Conservation (phyloP, 176 grass and related monocot species). For the Oryza glumipatula region DNA sequence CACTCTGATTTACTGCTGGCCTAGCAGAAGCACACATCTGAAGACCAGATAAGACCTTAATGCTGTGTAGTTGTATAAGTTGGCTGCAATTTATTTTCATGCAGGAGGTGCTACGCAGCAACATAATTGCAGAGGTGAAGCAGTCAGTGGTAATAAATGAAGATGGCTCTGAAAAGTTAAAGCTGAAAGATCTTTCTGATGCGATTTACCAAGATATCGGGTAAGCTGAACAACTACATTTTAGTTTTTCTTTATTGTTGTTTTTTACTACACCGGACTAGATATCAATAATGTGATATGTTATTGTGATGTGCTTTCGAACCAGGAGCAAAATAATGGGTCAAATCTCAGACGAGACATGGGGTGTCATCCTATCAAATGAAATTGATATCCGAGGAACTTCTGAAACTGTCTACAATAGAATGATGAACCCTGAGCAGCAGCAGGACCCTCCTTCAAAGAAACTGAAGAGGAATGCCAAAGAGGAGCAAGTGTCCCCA, state of each 20-base stretch:
- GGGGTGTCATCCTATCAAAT: slow-evolving; percentile 63
- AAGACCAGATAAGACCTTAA: slow-evolving; percentile 19
- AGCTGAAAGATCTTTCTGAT: slow-evolving; percentile 93
- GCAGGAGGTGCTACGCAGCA: slow-evolving; percentile 69
- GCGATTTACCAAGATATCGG: slow-evolving; percentile 85
- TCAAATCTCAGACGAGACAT: slow-evolving; percentile 78
- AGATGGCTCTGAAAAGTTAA: slow-evolving; percentile 78
- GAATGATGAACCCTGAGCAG: slow-evolving; percentile 61
- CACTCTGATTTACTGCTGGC: too few relatives aligned
- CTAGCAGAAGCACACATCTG: neutral
- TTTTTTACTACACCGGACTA: neutral
- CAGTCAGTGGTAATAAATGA: slow-evolving; percentile 85
- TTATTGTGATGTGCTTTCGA: neutral
- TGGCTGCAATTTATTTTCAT: slow-evolving; percentile 44
- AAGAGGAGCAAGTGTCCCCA: slow-evolving; percentile 40
- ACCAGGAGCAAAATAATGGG: slow-evolving; percentile 81
- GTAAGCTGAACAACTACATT: slow-evolving; percentile 45
- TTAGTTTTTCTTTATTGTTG: neutral
- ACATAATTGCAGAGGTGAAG: slow-evolving; percentile 71
- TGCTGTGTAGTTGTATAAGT: neutral
- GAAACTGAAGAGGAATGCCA: slow-evolving; percentile 42
- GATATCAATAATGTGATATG: slow-evolving; percentile 4
- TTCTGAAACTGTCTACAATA: slow-evolving; percentile 59
- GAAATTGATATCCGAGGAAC: slow-evolving; percentile 67
- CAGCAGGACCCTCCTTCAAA: slow-evolving; percentile 38